A percentile compares a stretch with the other conserved stretches of the same genome.
phyloP scores from a whole-genome alignment of 2,329 filamentous ascomycete genomes.

The Cordyceps cateniannulata region DNA sequence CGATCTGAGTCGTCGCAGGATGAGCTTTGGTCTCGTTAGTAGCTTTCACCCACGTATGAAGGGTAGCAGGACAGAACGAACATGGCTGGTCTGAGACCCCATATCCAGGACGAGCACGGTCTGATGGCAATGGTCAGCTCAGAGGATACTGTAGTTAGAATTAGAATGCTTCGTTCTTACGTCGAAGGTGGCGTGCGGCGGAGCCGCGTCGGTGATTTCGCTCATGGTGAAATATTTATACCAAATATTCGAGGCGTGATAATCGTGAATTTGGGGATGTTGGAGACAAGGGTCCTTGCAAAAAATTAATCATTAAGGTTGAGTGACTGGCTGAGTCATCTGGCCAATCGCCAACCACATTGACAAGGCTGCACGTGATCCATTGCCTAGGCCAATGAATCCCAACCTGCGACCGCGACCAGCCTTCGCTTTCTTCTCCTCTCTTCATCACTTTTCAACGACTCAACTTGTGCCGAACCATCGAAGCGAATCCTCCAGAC shows the following conservation, averaged over 20 bases:
- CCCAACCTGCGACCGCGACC: neutral
- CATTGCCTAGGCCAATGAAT: neutral
- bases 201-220: neutral
- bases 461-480: neutral
- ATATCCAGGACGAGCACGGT: neutral
- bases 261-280: neutral
- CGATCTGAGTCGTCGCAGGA: neutral
- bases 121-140: neutral
- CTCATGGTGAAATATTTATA: neutral
- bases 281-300: neutral
- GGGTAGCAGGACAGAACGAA: neutral
- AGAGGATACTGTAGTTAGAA: neutral
- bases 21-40: neutral
- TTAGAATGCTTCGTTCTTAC: neutral
- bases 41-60: neutral
- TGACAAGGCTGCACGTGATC: conserved; percentile 2
- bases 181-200: neutral
- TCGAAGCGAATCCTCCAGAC: neutral
- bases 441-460: neutral
- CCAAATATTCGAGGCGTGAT: neutral
- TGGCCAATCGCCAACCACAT: no score
- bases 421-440: neutral
- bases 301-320: no score
- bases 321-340: no score
- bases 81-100: neutral